phyloP scores from a whole-genome alignment of 1,139 yeast species.

The Torulaspora globosa region DNA sequence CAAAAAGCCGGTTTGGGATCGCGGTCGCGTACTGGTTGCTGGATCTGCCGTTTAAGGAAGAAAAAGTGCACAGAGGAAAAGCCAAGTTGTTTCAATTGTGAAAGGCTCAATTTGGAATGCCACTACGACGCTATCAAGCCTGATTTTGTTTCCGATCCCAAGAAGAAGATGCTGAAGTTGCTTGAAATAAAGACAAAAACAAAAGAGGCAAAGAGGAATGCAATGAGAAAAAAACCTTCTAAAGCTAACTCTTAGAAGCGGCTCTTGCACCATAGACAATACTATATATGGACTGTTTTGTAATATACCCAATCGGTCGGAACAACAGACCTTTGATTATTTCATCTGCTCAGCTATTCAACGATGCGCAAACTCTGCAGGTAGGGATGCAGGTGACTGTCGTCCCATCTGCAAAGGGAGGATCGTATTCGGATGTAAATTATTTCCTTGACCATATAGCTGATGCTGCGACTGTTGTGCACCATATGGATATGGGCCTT shows the following conservation, averaged over 20 bases:
- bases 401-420: neutral
- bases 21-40: constrained; percentile 58
- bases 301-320: constrained; percentile 8
- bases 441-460: neutral
- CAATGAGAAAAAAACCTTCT: constrained; percentile 32
- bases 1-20: constrained; percentile 33
- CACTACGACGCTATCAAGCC: constrained; percentile 50
- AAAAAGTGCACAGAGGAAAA: constrained; percentile 62
- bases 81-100: constrained; percentile 55
- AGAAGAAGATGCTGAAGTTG: constrained; percentile 43
- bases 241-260: constrained; percentile 1
- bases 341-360: neutral
- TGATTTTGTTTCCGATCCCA: constrained; percentile 47
- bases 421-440: neutral
- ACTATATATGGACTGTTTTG: constrained; percentile 6
- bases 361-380: neutral
- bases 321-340: neutral
- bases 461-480: constrained; percentile 7
- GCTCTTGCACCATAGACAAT: neutral
- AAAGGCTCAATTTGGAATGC: constrained; percentile 48
- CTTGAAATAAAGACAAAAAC: constrained; percentile 45
- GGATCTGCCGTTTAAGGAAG: constrained; percentile 65
- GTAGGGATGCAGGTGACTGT: neutral
- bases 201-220: constrained; percentile 36
- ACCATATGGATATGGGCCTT: neutral